Evolutionary conservation across 1,139 yeast species (phyloP), one percentile per base, ranked within the genome.

Genomic region (Arxiozyma bovina): DNA sequence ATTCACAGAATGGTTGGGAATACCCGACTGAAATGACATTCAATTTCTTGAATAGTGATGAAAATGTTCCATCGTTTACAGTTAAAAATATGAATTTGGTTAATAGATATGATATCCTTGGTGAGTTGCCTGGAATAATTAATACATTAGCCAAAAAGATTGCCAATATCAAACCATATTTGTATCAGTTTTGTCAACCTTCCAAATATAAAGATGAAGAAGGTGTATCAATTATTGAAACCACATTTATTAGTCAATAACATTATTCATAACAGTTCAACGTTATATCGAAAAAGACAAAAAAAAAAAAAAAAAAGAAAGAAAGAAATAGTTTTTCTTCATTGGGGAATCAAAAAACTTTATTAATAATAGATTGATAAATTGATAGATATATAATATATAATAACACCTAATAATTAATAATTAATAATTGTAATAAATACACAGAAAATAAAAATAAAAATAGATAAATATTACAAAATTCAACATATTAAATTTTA

Each of bases 81-180:
- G 49, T 57, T 8, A 44, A 43, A 3, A 53, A 55, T 34, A 74
- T 88, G 60, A 72, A 77, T 52, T 72, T 86, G 60, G 82, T 86
- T 53, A 95, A 86, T 71, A 80, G 95, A 61, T 89, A 88, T 57
- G 96, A 89, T 68, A 95, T 89, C 56, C 84, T 89, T 89, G 87
- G 90, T 40, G 96, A 89, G 72, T 81, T 89, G 58, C 96, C 96
- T 17, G 81, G 79, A 61, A 85, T 88, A 67, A 87, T 89, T 59
- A 87, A 85, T 72, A 82, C 81, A 61, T 81, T 88, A 53, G 96
- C 85, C 45, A 79, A 85, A 60, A 91, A 90, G 48, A 87, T 88
- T 54, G 87, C 91, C 3, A 95, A 95, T 50, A 81, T 95, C 51
- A 84, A 81, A 69, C 96, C 96, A 23, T 87, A 80, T 72, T 85